Evolutionary conservation across 2,329 filamentous ascomycete genomes (phyloP).

Genomic region (Ophiostoma montium): DNA sequence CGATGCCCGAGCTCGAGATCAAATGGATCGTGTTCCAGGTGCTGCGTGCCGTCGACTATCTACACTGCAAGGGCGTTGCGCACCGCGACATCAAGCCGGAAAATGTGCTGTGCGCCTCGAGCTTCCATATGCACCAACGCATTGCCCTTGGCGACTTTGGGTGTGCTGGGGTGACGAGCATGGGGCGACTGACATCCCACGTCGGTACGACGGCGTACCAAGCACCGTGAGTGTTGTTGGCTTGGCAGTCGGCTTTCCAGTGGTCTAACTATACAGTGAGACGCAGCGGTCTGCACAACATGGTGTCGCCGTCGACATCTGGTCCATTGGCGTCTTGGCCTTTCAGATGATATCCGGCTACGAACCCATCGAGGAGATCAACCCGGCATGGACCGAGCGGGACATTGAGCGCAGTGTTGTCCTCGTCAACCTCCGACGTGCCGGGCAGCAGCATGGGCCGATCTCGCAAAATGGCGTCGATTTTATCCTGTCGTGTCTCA

Average conservation of each 20-base stretch:
- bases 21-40: conserved; percentile 34
- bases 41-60: conserved; percentile 29
- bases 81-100: conserved; percentile 42
- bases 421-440: conserved; percentile 5
- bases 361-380: conserved; percentile 13
- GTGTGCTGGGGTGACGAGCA: conserved; percentile 28
- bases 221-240: conserved; percentile 30
- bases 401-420: conserved; percentile 7
- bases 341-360: conserved; percentile 20
- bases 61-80: conserved; percentile 34
- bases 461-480: conserved; percentile 9
- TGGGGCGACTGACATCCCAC: conserved; percentile 28
- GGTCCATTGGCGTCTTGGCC: conserved; percentile 35
- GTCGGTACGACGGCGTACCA: conserved; percentile 34
- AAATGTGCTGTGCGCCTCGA: conserved; percentile 35
- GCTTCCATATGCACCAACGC: conserved; percentile 28
- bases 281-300: conserved; percentile 19
- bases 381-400: conserved; percentile 9
- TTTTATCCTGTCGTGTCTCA: conserved; percentile 11
- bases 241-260: neutral
- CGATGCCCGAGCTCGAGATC: conserved; percentile 27
- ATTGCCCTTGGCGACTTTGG: conserved; percentile 40
- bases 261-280: conserved; percentile 23
- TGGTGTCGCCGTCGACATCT: conserved; percentile 32
- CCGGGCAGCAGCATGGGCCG: neutral